Evolutionary conservation across 441 rosid genomes (phyloP).

Genomic region (Adansonia gregorii): DNA sequence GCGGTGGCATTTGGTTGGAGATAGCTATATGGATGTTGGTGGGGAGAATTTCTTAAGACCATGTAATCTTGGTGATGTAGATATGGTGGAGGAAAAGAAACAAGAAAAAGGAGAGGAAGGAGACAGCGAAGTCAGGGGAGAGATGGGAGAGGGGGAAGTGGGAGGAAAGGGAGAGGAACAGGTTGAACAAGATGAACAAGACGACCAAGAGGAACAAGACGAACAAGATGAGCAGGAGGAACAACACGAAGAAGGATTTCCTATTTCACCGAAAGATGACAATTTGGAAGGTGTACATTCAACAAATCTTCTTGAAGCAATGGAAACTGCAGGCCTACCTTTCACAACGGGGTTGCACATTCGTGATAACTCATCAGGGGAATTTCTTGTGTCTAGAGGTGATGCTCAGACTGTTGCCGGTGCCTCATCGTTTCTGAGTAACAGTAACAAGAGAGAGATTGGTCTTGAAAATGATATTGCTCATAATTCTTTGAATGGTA

Average conservation of each 20-base stretch:
- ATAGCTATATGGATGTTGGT: slow-evolving; percentile 23
- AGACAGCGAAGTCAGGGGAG: slow-evolving; percentile 29
- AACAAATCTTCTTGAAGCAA: slow-evolving; percentile 61
- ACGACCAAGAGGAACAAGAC: neutral
- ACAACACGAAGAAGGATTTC: slow-evolving; percentile 50
- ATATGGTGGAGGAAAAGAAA: slow-evolving; percentile 26
- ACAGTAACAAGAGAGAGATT: slow-evolving; percentile 61
- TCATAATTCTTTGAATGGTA: slow-evolving; percentile 51
- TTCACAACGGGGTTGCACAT: slow-evolving; percentile 56
- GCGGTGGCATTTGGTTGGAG: slow-evolving; percentile 37
- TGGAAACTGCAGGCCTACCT: slow-evolving; percentile 57
- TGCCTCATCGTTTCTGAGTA: slow-evolving; percentile 49
- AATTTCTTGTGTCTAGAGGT: slow-evolving; percentile 59
- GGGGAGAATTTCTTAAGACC: slow-evolving; percentile 41
- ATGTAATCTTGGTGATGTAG: slow-evolving; percentile 41
- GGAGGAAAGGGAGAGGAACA: slow-evolving; percentile 17
- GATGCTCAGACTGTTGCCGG: slow-evolving; percentile 54
- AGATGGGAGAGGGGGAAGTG: slow-evolving; percentile 34
- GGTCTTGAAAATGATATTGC: slow-evolving; percentile 52
- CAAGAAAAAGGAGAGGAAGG: slow-evolving; percentile 23
- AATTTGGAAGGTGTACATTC: slow-evolving; percentile 53
- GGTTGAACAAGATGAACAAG: neutral
- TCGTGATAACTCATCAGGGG: slow-evolving; percentile 46
- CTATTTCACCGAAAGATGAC: slow-evolving; percentile 47
- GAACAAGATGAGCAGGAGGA: slow-evolving; percentile 26